A percentile compares a stretch with the other conserved stretches of the same genome.
phyloP scores from a whole-genome alignment of 306 rosid species.

The Ochetophila trinervis region DNA sequence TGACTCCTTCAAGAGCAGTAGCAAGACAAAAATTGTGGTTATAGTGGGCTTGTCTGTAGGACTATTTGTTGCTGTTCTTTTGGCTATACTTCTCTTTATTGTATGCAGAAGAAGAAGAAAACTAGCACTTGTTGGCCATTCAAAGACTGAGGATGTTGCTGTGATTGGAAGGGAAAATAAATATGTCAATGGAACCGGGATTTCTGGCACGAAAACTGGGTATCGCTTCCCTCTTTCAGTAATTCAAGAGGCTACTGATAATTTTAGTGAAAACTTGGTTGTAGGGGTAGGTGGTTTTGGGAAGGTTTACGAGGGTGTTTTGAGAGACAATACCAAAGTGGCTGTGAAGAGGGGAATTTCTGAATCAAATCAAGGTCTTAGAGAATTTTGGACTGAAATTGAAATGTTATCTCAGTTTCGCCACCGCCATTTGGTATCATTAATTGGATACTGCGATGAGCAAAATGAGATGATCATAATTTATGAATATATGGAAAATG shows the following conservation, averaged over 20 bases:
- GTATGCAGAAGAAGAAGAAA: slow-evolving; percentile 46
- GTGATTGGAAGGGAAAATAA: slow-evolving; percentile 21
- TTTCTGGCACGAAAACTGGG: slow-evolving; percentile 41
- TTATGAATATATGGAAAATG: slow-evolving; percentile 64
- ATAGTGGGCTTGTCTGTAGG: slow-evolving; percentile 44
- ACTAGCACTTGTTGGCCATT: slow-evolving; percentile 27
- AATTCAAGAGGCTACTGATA: slow-evolving; percentile 55
- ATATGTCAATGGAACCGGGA: background rate
- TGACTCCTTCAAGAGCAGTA: slow-evolving; percentile 17
- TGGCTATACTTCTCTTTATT: slow-evolving; percentile 27
- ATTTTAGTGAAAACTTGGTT: slow-evolving; percentile 53
- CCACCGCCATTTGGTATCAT: slow-evolving; percentile 66
- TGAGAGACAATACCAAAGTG: slow-evolving; percentile 52
- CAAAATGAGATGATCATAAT: slow-evolving; percentile 58
- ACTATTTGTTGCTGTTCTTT: slow-evolving; percentile 22
- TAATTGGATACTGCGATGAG: slow-evolving; percentile 69
- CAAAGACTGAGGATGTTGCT: slow-evolving; percentile 28
- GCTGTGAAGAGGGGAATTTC: slow-evolving; percentile 62
- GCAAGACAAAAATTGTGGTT: slow-evolving; percentile 35
- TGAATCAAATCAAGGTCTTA: slow-evolving; percentile 54
- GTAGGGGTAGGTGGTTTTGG: slow-evolving; percentile 76
- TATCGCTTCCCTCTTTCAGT: slow-evolving; percentile 48
- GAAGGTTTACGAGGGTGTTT: slow-evolving; percentile 61
- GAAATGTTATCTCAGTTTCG: slow-evolving; percentile 69
- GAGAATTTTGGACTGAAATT: slow-evolving; percentile 63